phyloP scores from a whole-genome alignment of 345 rosid species.

The Odontarrhena argentea region DNA sequence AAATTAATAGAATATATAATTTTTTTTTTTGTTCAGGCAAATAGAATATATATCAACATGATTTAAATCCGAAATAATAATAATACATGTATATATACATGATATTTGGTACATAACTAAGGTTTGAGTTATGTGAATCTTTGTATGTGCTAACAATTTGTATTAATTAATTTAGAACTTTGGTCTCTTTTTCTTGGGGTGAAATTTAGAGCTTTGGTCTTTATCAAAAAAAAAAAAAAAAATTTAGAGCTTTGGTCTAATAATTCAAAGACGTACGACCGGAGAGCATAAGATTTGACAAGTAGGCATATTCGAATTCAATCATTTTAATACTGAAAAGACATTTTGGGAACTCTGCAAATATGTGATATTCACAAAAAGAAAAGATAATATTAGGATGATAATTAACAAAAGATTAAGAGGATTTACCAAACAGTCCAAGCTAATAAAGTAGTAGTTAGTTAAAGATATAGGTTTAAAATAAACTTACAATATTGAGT shows the following conservation, averaged over 20 bases:
- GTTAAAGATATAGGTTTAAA: background rate
- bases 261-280: background rate
- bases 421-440: constrained; percentile 22
- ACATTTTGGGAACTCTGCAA: background rate
- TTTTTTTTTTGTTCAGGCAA: too few species aligned
- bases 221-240: too few species aligned
- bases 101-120: background rate
- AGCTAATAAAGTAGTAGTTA: constrained; percentile 7
- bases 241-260: background rate
- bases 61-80: too few species aligned
- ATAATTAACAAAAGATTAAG: constrained; percentile 21
- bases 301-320: constrained; percentile 12
- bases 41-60: too few species aligned
- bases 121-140: background rate
- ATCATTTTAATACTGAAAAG: background rate
- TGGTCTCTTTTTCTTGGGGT: background rate
- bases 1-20: too few species aligned
- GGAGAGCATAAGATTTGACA: background rate
- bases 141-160: background rate
- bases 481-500: constrained; percentile 1
- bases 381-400: background rate
- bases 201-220: too few species aligned
- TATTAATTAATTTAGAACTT: background rate
- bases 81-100: too few species aligned
- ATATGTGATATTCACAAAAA: background rate